Evolutionary conservation across 768 basidiomycete species (phyloP).

Genomic region (Tylopilus vinaceipallidus): DNA sequence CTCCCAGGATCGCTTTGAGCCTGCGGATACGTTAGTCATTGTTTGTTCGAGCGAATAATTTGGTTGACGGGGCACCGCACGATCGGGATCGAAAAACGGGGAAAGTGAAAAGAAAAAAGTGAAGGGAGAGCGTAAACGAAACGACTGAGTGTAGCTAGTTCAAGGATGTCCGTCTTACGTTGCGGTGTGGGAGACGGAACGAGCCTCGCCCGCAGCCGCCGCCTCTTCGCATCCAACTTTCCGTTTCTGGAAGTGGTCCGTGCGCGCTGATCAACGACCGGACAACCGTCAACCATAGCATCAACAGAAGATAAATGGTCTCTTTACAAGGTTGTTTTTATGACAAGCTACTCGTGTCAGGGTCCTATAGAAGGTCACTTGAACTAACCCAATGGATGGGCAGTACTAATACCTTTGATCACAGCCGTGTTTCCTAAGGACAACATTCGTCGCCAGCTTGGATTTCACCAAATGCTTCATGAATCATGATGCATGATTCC

Average conservation of each 20-base stretch:
- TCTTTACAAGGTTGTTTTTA: too few species aligned
- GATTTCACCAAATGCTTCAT: too few species aligned
- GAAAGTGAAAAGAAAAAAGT: conserved; percentile 4
- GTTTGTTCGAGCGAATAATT: conserved; percentile 37
- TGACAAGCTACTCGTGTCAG: too few species aligned
- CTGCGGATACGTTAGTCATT: conserved; percentile 84
- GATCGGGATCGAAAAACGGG: conserved; percentile 40
- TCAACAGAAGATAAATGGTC: too few species aligned
- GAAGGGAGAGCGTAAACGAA: not conserved
- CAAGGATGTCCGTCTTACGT: not conserved
- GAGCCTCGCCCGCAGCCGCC: too few species aligned
- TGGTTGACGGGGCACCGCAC: conserved; percentile 81
- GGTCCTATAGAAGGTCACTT: too few species aligned
- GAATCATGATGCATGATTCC: too few species aligned
- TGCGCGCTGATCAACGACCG: not conserved
- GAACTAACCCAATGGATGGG: not conserved
- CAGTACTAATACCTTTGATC: too few species aligned
- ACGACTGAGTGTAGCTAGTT: not conserved
- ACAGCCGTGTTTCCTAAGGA: too few species aligned
- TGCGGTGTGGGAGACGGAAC: not conserved
- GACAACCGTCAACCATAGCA: too few species aligned
- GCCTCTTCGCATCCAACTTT: not conserved
- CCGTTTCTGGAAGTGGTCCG: conserved; percentile 17
- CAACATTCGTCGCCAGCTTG: too few species aligned
- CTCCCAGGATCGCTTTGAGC: conserved; percentile 79